These are phyloP conservation scores for Arxiozyma bovina DNA, from an alignment of 1,139 yeast genomes.

Conservation along the genomic window DNA sequence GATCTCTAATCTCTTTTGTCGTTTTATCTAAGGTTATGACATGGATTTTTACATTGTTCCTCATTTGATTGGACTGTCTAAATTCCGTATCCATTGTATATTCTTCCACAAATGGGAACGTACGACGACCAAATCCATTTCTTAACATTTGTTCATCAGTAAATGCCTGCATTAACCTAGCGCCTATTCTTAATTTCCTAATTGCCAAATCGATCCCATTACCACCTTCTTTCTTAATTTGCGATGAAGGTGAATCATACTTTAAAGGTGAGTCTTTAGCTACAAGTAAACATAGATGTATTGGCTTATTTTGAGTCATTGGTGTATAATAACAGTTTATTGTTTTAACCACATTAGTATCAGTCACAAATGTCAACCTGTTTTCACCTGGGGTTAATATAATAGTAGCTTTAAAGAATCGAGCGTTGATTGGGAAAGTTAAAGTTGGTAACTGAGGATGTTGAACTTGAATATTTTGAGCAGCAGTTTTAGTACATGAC, in stretches of 20 bases:
- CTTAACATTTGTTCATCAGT: slow-evolving; percentile 86
- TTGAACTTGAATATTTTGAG: slow-evolving; percentile 20
- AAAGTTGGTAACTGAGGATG: slow-evolving; percentile 47
- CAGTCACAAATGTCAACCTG: slow-evolving; percentile 31
- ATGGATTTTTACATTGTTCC: slow-evolving; percentile 70
- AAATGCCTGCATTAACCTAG: slow-evolving; percentile 84
- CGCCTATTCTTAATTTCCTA: slow-evolving; percentile 71
- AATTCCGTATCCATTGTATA: slow-evolving; percentile 42
- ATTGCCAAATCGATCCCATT: slow-evolving; percentile 71
- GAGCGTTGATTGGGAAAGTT: slow-evolving; percentile 58
- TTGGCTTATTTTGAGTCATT: slow-evolving; percentile 59
- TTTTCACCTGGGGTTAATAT: slow-evolving; percentile 64
- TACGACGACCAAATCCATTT: slow-evolving; percentile 69
- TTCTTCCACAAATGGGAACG: slow-evolving; percentile 75
- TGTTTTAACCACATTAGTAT: slow-evolving; percentile 16
- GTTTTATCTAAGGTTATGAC: slow-evolving; percentile 59
- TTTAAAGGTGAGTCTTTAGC: slow-evolving; percentile 67
- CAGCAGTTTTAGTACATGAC: slow-evolving; percentile 22
- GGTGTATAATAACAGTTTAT: slow-evolving; percentile 47
- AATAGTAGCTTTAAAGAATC: slow-evolving; percentile 65
- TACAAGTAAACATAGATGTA: slow-evolving; percentile 68
- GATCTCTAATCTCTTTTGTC: slow-evolving; percentile 63
- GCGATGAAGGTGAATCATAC: slow-evolving; percentile 63
- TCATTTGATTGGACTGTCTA: slow-evolving; percentile 32
- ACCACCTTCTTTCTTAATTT: slow-evolving; percentile 46